Base-by-base conservation (phyloP, 257 asterid genomes). In the Apocynum venetum region DNA sequence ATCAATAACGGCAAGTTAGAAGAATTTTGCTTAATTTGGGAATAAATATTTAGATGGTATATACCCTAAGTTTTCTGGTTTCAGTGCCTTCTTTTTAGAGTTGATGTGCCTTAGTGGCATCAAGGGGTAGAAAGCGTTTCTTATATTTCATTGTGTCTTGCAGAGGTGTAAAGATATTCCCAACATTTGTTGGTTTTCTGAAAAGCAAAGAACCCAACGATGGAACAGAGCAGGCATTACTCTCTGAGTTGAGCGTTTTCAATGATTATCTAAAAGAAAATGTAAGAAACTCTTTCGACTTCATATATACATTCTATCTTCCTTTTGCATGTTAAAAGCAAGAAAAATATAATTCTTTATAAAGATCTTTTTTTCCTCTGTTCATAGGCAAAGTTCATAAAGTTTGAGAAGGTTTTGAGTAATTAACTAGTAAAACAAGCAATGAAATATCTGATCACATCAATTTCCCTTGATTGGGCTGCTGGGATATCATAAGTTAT, bases 141-240 rank as follows among this genome's bases (percentile, higher is more conserved):
- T 67, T 43, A 67, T 8, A 15, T 15, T 65, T 40, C 41, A 20
- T 75, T 20, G 75, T n/a, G 47, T 77, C n/a, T 84, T 86, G 86
- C 80, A 95, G 99, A 69, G 99, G 98, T 49, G 91, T 93, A 31
- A 91, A 93, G 89, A 93, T 95, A 84, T 95, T 95, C 86, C 85
- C 98, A 20, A 78, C 92, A 61, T 95, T 91, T 86, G 79, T 93
- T 86, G 98, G 89, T n/a, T 91, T 95, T 68, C 91, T 95, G 76
- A 95, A 88, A 85, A 95, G 99, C 96, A 93, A 95, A 82, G 97
- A 93, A 79, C 41, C 97, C 41, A 85, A 69, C 79, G 99, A 93
- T 83, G 97, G 96, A 82, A 85, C 97, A 25, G 97, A 91, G 91
- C 88, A 87, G 87, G 90, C 96, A 59, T 86, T 96, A 78, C 90